phyloP scores from a whole-genome alignment of 192 early-diverging fungal species.

The Coemansia sp. region DNA sequence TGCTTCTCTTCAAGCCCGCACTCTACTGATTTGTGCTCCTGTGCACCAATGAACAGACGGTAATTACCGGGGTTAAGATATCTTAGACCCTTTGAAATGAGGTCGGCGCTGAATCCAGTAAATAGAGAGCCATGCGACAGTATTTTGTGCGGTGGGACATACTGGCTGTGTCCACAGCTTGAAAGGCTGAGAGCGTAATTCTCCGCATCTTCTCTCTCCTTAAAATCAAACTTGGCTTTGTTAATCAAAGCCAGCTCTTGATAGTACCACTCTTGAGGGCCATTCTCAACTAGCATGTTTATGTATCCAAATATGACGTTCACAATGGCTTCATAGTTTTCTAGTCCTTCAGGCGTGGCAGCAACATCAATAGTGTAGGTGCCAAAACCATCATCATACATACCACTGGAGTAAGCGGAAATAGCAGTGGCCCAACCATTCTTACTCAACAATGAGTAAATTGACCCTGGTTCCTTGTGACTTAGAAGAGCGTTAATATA shows the following conservation, averaged over 20 bases:
- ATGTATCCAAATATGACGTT: conserved; percentile 34
- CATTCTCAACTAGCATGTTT: neutral
- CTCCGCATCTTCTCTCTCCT: conserved; percentile 65
- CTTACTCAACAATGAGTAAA: conserved; percentile 75
- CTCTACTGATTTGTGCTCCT: conserved; percentile 25
- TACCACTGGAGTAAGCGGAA: conserved; percentile 46
- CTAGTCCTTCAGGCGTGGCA: conserved; percentile 24
- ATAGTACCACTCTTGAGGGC: conserved; percentile 29
- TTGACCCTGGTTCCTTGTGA: conserved; percentile 80
- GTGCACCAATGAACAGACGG: conserved; percentile 45
- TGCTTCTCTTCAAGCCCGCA: conserved; percentile 61
- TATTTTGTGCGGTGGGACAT: conserved; percentile 60
- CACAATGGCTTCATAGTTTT: conserved; percentile 19
- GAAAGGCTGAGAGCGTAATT: neutral
- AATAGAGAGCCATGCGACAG: conserved; percentile 67
- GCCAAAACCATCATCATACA: conserved; percentile 6
- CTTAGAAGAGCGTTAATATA: conserved; percentile 79
- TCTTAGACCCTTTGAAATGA: conserved; percentile 62
- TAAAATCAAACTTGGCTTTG: conserved; percentile 59
- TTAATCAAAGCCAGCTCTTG: conserved; percentile 38
- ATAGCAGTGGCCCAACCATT: conserved; percentile 81
- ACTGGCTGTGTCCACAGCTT: conserved; percentile 59
- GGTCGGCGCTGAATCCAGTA: conserved; percentile 59
- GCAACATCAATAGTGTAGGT: conserved; percentile 14
- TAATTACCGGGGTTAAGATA: conserved; percentile 63